Evolutionary conservation across 331 rosid species (phyloP).

Genomic region (Acacia pycnantha): DNA sequence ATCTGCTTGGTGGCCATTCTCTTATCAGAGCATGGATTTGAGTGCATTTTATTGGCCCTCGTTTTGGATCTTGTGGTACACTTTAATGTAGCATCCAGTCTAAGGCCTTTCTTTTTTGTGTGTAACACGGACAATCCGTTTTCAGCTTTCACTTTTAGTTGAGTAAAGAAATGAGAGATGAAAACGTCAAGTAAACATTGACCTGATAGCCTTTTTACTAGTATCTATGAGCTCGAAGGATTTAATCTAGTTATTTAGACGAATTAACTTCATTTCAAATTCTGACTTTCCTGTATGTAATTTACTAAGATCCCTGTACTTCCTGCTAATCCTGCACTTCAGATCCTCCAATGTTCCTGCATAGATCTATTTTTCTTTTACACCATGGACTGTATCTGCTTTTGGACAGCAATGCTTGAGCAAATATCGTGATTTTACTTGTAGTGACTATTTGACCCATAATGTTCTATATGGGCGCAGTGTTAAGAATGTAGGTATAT

Average conservation of each 20-base stretch:
- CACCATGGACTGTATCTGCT: not conserved
- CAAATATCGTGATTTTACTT: constrained; percentile 1
- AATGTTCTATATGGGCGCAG: not conserved
- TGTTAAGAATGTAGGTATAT: constrained; percentile 3
- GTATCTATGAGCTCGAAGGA: not conserved
- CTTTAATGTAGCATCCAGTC: not conserved
- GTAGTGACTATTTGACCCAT: not conserved
- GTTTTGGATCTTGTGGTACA: not conserved
- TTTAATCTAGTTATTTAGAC: not conserved
- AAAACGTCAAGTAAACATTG: constrained; percentile 2
- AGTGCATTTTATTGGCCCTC: not conserved
- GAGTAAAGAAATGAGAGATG: not conserved
- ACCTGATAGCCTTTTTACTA: not conserved
- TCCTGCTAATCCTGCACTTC: not conserved
- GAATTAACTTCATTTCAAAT: not conserved
- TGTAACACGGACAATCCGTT: constrained; percentile 8
- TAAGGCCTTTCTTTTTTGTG: not conserved
- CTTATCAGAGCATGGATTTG: not conserved
- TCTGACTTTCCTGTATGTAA: not conserved
- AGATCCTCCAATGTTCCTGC: not conserved
- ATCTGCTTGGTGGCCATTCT: not conserved
- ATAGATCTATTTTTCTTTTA: not conserved
- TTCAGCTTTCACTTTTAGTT: constrained; percentile 8
- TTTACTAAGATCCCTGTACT: not conserved
- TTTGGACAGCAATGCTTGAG: not conserved